Base-by-base conservation (phyloP, 192 early-diverging fungal genomes). In the Chytriomyces sp. region DNA sequence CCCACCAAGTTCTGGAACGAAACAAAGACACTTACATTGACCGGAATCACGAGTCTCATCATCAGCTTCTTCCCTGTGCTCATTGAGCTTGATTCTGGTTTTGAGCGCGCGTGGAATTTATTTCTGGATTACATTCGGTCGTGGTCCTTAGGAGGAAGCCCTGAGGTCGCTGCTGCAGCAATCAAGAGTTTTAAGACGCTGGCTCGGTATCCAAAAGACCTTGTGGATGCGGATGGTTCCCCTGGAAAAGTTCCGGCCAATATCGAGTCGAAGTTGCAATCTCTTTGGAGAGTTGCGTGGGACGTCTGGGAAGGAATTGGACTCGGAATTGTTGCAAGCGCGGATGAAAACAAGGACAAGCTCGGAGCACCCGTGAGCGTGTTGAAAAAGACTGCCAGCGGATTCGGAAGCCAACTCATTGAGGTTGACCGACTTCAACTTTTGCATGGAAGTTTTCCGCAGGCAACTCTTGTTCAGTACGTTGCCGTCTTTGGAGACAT, bases 1-100 rank as follows among this genome's bases (percentile, higher is more conserved):
- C 74, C 78, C 1, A 77, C 83, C 57, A 95, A 95, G 69, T 92
- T 92, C 68, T 95, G 93, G 93, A 92, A 95, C 70, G 93, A 95
- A 74, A 94, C 93, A 0, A 92, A 92, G 49, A 90, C 91, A 0
- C 73, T 93, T 2, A 88, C 92, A 5, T 74, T 92, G 5, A 84
- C 76, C 61, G 92, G 93, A 4, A 79, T 93, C 17, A 82, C 90
- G 5, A 88, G 83, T 26, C 87, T 87, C 31, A 85, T 92, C 33
- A 74, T 86, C 33, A 85, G 89, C 26, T 92, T 93, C 72, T 78
- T 93, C 30, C 72, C 78, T 0, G 77, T 88, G 2, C 64, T 95
- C 0, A 78, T 89, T 33, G 74, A 81, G 1, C 71, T 93, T 30
- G 81, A 82, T 0, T 79, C 89, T 19, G 72, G 81, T 25, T 94